Conservation (phyloP, 2,329 filamentous ascomycete genomes). For the Colletotrichum sp. region DNA sequence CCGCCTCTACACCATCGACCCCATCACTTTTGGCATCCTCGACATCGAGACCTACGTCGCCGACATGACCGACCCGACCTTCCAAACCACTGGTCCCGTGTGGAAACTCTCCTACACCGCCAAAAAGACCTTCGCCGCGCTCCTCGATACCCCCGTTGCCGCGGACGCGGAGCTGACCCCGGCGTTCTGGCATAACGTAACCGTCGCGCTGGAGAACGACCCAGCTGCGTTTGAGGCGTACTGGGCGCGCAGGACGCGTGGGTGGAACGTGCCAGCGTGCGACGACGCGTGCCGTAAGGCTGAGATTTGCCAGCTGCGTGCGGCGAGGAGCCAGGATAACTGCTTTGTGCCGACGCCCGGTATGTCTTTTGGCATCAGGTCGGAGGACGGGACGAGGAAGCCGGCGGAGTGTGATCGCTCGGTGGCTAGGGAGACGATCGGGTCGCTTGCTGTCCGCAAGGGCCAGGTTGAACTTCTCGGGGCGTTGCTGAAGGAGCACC, state of each 20-base stretch:
- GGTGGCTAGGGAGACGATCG: background rate
- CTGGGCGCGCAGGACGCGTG: background rate
- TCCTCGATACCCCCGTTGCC: fast-evolving
- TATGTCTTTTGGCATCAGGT: background rate
- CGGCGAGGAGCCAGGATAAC: background rate
- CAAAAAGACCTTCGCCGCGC: background rate
- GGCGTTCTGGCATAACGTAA: background rate
- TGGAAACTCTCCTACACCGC: background rate
- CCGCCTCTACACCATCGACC: background rate
- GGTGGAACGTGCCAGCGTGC: background rate
- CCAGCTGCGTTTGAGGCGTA: background rate
- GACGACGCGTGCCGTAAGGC: background rate
- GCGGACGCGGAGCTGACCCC: background rate
- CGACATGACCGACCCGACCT: background rate
- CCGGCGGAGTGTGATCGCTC: background rate
- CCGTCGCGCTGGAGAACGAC: background rate
- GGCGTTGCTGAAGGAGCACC: background rate
- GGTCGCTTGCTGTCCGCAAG: background rate
- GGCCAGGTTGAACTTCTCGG: background rate
- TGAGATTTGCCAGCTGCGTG: background rate
- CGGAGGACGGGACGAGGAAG: background rate
- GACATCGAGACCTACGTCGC: background rate
- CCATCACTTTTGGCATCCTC: background rate
- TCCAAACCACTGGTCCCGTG: background rate
- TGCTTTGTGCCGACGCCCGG: background rate